These are phyloP conservation scores for Jasminum sambac DNA, from an alignment of 257 asterid genomes.

Conservation along the genomic window DNA sequence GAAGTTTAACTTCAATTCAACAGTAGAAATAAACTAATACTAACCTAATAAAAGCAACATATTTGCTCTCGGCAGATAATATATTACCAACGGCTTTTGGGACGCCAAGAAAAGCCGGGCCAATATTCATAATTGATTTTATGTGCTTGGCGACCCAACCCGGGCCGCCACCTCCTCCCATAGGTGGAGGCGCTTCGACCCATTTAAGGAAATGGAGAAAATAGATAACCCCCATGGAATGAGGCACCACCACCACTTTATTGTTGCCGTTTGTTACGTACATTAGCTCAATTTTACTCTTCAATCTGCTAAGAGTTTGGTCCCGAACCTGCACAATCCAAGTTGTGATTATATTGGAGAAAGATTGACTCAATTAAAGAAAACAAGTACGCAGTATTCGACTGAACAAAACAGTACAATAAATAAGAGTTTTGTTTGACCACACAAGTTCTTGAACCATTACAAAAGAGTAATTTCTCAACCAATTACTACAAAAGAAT, in stretches of 20 bases:
- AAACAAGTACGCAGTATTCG: neutral
- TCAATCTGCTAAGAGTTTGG: constrained; percentile 76
- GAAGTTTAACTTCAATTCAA: no score
- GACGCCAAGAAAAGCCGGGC: constrained; percentile 87
- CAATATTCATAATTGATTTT: constrained; percentile 75
- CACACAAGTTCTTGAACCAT: neutral
- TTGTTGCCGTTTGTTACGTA: constrained; percentile 59
- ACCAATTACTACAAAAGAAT: neutral
- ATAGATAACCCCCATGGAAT: constrained; percentile 89
- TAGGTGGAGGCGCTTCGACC: constrained; percentile 79
- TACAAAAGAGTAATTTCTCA: neutral
- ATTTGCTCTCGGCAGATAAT: constrained; percentile 86
- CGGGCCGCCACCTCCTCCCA: constrained; percentile 87
- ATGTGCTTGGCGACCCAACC: constrained; percentile 87
- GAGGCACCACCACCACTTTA: constrained; percentile 96
- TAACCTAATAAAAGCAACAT: constrained; percentile 78
- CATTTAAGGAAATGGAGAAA: constrained; percentile 91
- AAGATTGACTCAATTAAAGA: neutral
- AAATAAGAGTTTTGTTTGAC: neutral
- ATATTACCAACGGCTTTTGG: constrained; percentile 70
- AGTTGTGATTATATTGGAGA: constrained; percentile 15
- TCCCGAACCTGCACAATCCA: constrained; percentile 65
- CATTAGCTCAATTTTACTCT: constrained; percentile 92
- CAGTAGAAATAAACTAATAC: neutral
- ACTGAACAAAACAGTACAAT: neutral